Percentiles rank a stretch among this genome's conserved stretches.
These are phyloP conservation scores for Sporothrix euskadiensis DNA, from an alignment of 2,329 filamentous ascomycete species.

Conservation along the genomic window DNA sequence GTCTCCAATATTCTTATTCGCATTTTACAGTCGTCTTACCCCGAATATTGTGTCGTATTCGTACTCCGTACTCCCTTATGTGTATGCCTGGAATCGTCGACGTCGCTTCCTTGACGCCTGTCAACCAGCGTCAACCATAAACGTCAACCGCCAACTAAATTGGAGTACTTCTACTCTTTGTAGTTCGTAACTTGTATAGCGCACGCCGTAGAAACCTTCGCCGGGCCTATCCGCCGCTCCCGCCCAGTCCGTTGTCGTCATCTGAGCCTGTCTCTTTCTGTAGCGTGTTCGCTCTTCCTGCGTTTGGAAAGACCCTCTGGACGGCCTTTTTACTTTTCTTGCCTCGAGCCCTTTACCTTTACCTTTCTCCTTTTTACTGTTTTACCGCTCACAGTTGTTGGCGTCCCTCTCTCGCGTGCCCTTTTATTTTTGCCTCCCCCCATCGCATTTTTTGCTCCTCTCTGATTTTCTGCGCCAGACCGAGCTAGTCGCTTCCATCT, in stretches of 20 bases:
- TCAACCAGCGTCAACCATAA: not conserved
- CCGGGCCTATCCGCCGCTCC: conserved; percentile 29
- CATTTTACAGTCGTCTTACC: not conserved
- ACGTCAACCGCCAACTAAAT: not conserved
- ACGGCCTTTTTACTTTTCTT: not conserved
- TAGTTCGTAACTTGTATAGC: not conserved
- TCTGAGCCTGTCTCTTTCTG: conserved; percentile 14
- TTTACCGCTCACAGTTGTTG: too few relatives aligned
- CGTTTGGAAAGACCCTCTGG: not conserved
- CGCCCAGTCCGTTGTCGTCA: conserved; percentile 24
- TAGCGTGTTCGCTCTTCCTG: not conserved
- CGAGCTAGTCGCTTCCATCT: conserved; percentile 17
- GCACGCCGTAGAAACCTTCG: not conserved
- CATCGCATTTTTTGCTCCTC: not conserved
- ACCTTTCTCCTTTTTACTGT: too few relatives aligned
- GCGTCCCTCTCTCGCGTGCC: conserved; percentile 15
- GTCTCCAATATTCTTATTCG: not conserved
- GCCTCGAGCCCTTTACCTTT: too few relatives aligned
- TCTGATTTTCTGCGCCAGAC: not conserved
- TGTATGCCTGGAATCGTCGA: not conserved
- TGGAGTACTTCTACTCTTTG: not conserved
- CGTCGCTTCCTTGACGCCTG: not conserved
- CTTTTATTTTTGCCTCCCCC: conserved; percentile 28
- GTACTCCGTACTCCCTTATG: not conserved
- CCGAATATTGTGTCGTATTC: not conserved